Base-by-base conservation (phyloP, 371 early-diverging fungal genomes). In the Circinella umbellata region DNA sequence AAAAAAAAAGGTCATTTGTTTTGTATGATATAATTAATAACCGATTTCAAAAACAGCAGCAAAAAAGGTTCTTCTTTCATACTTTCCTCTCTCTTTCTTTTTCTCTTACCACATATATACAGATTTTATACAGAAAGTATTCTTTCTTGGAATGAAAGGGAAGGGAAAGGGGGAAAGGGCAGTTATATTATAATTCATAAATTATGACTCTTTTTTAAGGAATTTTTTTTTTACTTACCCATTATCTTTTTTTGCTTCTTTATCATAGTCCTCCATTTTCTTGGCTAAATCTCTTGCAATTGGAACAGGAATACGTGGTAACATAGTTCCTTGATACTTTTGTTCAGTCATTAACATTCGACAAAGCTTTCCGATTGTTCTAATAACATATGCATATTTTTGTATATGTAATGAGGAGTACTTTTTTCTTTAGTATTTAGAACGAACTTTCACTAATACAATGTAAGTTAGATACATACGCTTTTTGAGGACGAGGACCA, bases 241-340 rank as follows among this genome's bases (percentile, higher is more conserved):
- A 20, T 61, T 15, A 53, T 63, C 20, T 27, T 47, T 27, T 27
- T 27, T 13, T 46, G 46, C 72, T 60, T 82, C 81, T 27, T 76
- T 64, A 13, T 88, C 89, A 63, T 84, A 86, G 9, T 86, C 90
- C 37, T 86, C 76, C 59, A 94, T 66, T 65, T 91, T 91, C 63
- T 84, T 75, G 42, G 87, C 88, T 34, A 94, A 79, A 65, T 92
- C 92, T 60, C 93, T 81, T n/a, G 91, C 92, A 68, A 95, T 90
- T 14, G 93, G 90, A 0, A 94, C 89, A 4, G 95, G 95, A 55
- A 95, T 95, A 59, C 95, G 88, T 27, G 95, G 95, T 51, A 95
- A 73, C 73, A 93, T 91, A n/a, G 93, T 93, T 3, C 91, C 92
- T 64, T 84, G 77, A 62, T 85, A 92, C 75, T 92, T 91, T 72